These are phyloP conservation scores for Leishmania martiniquensis DNA, from an alignment of 208 protist species.

Conservation along the genomic window DNA sequence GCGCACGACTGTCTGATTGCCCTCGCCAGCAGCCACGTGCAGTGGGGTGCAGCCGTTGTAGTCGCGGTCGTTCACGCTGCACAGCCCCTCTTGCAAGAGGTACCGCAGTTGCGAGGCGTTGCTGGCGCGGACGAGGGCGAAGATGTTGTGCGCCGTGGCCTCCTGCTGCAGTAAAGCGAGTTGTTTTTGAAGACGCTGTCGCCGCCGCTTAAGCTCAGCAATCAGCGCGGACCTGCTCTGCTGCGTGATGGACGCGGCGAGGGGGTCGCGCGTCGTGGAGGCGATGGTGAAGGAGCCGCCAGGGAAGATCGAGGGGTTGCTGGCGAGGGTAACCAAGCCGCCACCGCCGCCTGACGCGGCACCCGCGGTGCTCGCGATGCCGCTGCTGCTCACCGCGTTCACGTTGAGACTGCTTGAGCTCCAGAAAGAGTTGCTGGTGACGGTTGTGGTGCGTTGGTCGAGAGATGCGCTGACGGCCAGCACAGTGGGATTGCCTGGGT, in stretches of 20 bases:
- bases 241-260: conserved; percentile 38
- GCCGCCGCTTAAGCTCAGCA: conserved; percentile 69
- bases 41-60: conserved; percentile 90
- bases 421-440: neutral
- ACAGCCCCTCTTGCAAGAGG: conserved; percentile 65
- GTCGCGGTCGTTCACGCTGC: conserved; percentile 80
- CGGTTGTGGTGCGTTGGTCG: neutral
- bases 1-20: conserved; percentile 76
- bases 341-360: neutral
- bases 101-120: conserved; percentile 81
- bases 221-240: conserved; percentile 62
- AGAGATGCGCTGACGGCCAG: neutral
- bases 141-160: conserved; percentile 71
- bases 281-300: conserved; percentile 6
- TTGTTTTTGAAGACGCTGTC: conserved; percentile 54
- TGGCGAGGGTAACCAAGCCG: neutral
- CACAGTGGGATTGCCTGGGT: neutral
- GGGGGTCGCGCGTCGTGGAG: conserved; percentile 23
- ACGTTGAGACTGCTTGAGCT: neutral
- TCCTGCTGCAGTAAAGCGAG: conserved; percentile 58
- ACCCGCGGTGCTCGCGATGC: neutral
- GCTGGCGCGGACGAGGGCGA: conserved; percentile 79
- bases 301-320: neutral
- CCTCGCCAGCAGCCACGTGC: conserved; percentile 82
- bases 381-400: neutral